These are phyloP conservation scores for Oehlia diaphana DNA, from an alignment of 192 early-diverging fungal genomes.

Conservation along the genomic window DNA sequence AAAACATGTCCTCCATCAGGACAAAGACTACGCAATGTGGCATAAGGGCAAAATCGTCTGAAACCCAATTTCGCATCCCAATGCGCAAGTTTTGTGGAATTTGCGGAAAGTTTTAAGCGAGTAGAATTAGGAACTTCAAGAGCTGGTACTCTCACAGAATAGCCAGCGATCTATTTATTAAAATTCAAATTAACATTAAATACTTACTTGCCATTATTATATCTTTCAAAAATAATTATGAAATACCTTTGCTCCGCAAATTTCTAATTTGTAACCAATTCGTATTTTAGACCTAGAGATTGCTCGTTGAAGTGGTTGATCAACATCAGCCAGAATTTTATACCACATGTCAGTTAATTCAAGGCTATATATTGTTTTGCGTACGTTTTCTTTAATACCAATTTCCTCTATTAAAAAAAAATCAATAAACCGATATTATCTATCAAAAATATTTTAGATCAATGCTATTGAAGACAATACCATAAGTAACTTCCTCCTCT, in stretches of 20 bases:
- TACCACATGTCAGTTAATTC: slow-evolving; percentile 75
- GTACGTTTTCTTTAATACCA: neutral
- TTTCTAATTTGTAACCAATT: slow-evolving; percentile 60
- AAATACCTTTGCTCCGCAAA: slow-evolving; percentile 57
- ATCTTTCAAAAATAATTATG: neutral
- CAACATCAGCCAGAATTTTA: slow-evolving; percentile 49
- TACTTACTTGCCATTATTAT: too few relatives aligned
- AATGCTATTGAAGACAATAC: neutral
- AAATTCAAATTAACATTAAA: neutral
- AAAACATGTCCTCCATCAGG: slow-evolving; percentile 60
- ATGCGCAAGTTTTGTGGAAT: slow-evolving; percentile 50
- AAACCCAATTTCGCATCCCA: slow-evolving; percentile 66
- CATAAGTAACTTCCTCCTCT: neutral
- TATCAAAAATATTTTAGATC: neutral
- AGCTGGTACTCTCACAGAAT: slow-evolving; percentile 33
- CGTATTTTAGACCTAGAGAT: slow-evolving; percentile 42
- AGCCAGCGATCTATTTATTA: slow-evolving; percentile 31
- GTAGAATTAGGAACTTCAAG: slow-evolving; percentile 43
- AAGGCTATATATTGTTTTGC: slow-evolving; percentile 23
- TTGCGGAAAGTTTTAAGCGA: slow-evolving; percentile 45
- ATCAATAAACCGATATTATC: slow-evolving; percentile 9
- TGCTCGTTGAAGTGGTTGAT: slow-evolving; percentile 40
- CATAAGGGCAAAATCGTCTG: slow-evolving; percentile 21
- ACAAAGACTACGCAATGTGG: slow-evolving; percentile 35
- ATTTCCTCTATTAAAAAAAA: neutral